A percentile compares a stretch with the other conserved stretches of the same genome.
These are phyloP conservation scores for Lasiodiplodia citricola DNA, from an alignment of 2,329 filamentous ascomycete species.

Conservation along the genomic window DNA sequence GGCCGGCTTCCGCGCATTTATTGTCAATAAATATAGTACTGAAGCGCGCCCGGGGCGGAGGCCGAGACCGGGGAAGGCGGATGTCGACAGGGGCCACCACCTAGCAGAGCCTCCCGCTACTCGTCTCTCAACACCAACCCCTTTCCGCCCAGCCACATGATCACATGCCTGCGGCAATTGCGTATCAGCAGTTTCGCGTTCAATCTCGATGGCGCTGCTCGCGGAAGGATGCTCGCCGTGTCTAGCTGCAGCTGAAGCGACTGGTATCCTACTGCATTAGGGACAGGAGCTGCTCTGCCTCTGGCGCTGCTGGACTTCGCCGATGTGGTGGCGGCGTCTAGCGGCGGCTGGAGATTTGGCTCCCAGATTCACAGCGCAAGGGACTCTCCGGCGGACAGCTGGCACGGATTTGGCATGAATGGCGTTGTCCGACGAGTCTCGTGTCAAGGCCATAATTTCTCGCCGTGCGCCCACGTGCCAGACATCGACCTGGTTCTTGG, in stretches of 20 bases:
- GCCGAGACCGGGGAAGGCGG: constrained; percentile 26
- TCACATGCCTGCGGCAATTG: background rate
- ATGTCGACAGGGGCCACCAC: constrained; percentile 2
- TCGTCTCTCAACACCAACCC: constrained; percentile 12
- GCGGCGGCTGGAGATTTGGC: constrained; percentile 5
- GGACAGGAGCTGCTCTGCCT: background rate
- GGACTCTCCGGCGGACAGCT: constrained; percentile 3
- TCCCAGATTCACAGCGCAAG: constrained; percentile 3
- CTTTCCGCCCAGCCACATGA: constrained; percentile 19
- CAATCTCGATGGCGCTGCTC: background rate
- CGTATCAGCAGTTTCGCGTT: background rate
- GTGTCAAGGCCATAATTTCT: constrained; percentile 4
- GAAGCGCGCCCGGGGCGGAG: background rate
- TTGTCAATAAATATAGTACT: constrained; percentile 25
- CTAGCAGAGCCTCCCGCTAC: constrained; percentile 18
- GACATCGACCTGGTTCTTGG: constrained; percentile 15
- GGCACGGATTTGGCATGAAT: background rate
- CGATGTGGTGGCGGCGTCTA: constrained; percentile 2
- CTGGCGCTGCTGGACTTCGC: background rate
- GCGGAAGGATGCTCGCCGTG: constrained; percentile 3
- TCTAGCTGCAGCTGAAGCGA: background rate
- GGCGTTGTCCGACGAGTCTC: constrained; percentile 7
- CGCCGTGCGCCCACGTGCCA: constrained; percentile 12
- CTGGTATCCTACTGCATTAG: background rate
- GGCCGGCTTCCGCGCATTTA: constrained; percentile 17